Percentiles rank a stretch among this genome's conserved stretches.
Conservation (phyloP, 164 flowering plant species). For the Stephania yunnanensis region DNA sequence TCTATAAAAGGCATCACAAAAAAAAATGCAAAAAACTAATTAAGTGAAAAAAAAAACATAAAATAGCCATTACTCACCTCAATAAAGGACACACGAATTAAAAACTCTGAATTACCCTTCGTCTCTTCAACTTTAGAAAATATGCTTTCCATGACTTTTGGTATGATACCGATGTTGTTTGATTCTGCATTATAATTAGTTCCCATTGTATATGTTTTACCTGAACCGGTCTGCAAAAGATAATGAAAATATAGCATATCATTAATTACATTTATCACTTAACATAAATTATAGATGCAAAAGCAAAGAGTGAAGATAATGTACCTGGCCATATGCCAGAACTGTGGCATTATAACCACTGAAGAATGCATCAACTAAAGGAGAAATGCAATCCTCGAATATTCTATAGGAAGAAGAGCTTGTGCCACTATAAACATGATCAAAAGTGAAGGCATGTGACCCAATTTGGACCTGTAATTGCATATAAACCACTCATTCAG, state of each 20-base stretch:
- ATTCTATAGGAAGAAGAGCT: conserved; percentile 38
- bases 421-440: conserved; percentile 59
- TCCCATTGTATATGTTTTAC: conserved; percentile 98
- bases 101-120: conserved; percentile 54
- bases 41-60: background rate
- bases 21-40: background rate
- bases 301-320: background rate
- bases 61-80: conserved; percentile 46
- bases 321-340: conserved; percentile 95
- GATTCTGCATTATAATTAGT: conserved; percentile 74
- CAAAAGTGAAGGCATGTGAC: conserved; percentile 81
- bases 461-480: conserved; percentile 83
- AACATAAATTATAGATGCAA: background rate
- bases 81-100: conserved; percentile 85
- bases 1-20: background rate
- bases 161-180: conserved; percentile 58
- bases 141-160: conserved; percentile 73
- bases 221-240: conserved; percentile 80
- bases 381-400: conserved; percentile 70
- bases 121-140: conserved; percentile 47
- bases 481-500: background rate
- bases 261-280: background rate
- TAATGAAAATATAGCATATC: background rate
- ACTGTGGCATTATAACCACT: conserved; percentile 95
- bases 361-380: conserved; percentile 77